Percentiles rank a stretch among this genome's conserved stretches.
Conservation (phyloP, 805 yeast genomes). For the Blastobotrys terrestris region DNA sequence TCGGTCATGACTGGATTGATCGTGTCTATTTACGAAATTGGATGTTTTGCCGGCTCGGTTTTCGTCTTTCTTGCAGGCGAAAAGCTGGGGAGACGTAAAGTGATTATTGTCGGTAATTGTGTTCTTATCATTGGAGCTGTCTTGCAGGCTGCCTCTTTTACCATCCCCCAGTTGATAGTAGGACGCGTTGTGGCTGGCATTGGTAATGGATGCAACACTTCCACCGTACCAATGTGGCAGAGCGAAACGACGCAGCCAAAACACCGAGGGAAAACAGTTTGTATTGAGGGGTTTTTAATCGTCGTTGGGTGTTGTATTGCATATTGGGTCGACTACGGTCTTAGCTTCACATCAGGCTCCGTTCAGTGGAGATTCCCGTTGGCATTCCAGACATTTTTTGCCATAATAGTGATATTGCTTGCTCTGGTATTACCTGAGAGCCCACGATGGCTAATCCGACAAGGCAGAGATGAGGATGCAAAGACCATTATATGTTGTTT, state of each 20-base stretch:
- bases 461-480: slow-evolving; percentile 45
- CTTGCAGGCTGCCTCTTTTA: slow-evolving; percentile 73
- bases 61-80: slow-evolving; percentile 59
- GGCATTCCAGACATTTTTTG: slow-evolving; percentile 58
- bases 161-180: slow-evolving; percentile 67
- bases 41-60: slow-evolving; percentile 40
- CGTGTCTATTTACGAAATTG: slow-evolving; percentile 44
- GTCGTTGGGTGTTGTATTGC: slow-evolving; percentile 29
- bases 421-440: slow-evolving; percentile 73
- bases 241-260: slow-evolving; percentile 66
- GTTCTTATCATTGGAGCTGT: slow-evolving; percentile 80
- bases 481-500: slow-evolving; percentile 36
- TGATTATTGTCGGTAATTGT: slow-evolving; percentile 73
- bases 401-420: slow-evolving; percentile 51
- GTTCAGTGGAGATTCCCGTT: slow-evolving; percentile 76
- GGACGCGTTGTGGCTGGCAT: slow-evolving; percentile 70
- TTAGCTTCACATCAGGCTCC: slow-evolving; percentile 24
- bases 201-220: slow-evolving; percentile 71
- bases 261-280: slow-evolving; percentile 49
- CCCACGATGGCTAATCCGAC: slow-evolving; percentile 75
- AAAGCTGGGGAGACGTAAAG: slow-evolving; percentile 73
- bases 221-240: slow-evolving; percentile 81
- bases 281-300: slow-evolving; percentile 18
- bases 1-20: slow-evolving; percentile 43
- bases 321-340: slow-evolving; percentile 26